These are phyloP conservation scores for Suillus discolor DNA, from an alignment of 768 basidiomycete species.

Conservation along the genomic window DNA sequence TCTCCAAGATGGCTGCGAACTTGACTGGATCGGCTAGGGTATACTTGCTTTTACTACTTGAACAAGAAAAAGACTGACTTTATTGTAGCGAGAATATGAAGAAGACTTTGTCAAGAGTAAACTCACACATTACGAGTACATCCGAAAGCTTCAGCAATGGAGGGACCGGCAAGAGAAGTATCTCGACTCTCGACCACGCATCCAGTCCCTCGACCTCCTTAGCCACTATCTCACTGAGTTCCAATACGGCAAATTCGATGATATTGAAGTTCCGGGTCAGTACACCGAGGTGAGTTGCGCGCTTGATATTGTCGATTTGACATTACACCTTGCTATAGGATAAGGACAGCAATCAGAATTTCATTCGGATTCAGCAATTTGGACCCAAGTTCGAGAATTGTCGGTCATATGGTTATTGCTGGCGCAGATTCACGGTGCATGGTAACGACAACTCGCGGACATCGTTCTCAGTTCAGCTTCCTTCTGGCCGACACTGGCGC, in stretches of 20 bases:
- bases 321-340: constrained; percentile 57
- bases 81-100: constrained; percentile 78
- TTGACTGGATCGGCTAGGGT: constrained; percentile 62
- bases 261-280: constrained; percentile 98
- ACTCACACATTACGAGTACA: constrained; percentile 84
- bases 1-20: constrained; percentile 62
- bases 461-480: constrained; percentile 90
- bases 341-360: constrained; percentile 91
- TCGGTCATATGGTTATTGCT: constrained; percentile 82
- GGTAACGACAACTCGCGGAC: constrained; percentile 90
- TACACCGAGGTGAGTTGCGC: constrained; percentile 80
- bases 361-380: constrained; percentile 90
- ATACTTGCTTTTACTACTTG: constrained; percentile 31
- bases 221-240: constrained; percentile 97
- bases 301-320: background rate
- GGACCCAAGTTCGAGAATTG: constrained; percentile 89
- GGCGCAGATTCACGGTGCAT: constrained; percentile 88
- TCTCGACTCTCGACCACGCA: constrained; percentile 79
- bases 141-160: constrained; percentile 89
- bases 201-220: constrained; percentile 82
- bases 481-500: constrained; percentile 80
- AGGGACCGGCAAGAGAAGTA: constrained; percentile 85
- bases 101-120: constrained; percentile 85
- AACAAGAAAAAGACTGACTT: constrained; percentile 3
- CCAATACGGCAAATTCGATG: constrained; percentile 96